These are phyloP conservation scores for Cryptococcus sp. DNA, from an alignment of 1,284 basidiomycete species.

Conservation along the genomic window DNA sequence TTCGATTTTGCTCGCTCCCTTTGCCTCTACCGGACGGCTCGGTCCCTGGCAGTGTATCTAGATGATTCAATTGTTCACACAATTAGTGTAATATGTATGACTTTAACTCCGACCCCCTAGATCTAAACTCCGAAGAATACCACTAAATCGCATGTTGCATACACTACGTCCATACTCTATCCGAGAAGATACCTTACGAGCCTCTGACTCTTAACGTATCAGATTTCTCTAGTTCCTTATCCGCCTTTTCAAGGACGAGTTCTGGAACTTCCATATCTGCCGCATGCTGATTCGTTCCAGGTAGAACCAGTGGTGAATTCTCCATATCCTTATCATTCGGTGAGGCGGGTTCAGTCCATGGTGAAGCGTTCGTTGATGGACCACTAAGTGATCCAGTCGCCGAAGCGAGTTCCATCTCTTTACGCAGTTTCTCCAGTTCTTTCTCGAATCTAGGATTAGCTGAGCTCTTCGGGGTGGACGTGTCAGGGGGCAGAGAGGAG, in stretches of 20 bases:
- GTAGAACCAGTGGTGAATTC: conserved; percentile 32
- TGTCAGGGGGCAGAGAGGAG: too few relatives aligned
- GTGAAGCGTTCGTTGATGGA: conserved; percentile 8
- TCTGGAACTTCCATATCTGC: conserved; percentile 26
- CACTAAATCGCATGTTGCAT: too few relatives aligned
- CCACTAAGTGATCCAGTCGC: conserved; percentile 14
- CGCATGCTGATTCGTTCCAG: conserved; percentile 15
- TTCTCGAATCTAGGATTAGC: conserved; percentile 68
- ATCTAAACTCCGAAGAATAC: too few relatives aligned
- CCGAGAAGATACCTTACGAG: too few relatives aligned
- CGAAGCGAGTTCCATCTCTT: conserved; percentile 57
- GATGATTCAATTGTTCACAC: too few relatives aligned
- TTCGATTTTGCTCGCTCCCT: too few relatives aligned
- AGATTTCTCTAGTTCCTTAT: conserved; percentile 12
- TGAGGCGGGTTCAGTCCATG: conserved; percentile 4
- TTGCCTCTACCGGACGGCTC: too few relatives aligned
- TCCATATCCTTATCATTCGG: conserved; percentile 2
- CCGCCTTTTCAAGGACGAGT: conserved; percentile 17
- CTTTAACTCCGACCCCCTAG: too few relatives aligned
- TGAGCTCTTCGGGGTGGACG: too few relatives aligned
- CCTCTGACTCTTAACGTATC: conserved; percentile 1
- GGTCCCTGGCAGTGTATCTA: too few relatives aligned
- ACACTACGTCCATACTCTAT: too few relatives aligned
- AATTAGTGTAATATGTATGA: too few relatives aligned
- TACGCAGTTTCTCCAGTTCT: conserved; percentile 78